phyloP scores from a whole-genome alignment of 768 basidiomycete genomes.

The Scleroderma bovista region DNA sequence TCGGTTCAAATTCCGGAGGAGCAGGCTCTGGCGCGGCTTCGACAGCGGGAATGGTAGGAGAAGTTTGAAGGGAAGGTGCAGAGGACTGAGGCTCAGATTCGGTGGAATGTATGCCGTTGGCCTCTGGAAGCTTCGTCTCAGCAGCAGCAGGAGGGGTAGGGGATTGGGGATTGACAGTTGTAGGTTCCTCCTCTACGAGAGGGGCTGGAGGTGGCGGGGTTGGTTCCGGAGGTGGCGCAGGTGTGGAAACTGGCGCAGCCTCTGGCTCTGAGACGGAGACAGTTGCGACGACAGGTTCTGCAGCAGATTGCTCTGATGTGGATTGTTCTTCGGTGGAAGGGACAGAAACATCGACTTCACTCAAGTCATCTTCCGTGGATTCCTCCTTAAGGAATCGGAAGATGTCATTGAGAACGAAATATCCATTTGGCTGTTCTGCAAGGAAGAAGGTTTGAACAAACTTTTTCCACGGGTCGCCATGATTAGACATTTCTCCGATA shows the following conservation, averaged over 20 bases:
- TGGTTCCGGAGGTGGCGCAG: constrained; percentile 28
- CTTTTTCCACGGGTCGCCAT: constrained; percentile 89
- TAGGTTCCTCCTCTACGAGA: constrained; percentile 34
- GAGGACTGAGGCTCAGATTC: constrained; percentile 31
- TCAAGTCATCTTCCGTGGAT: constrained; percentile 71
- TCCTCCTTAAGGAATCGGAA: constrained; percentile 99
- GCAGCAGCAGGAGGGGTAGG: constrained; percentile 30
- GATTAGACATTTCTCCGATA: constrained; percentile 98
- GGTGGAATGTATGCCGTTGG: constrained; percentile 35
- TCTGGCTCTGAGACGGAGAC: constrained; percentile 18
- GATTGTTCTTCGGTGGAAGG: constrained; percentile 13
- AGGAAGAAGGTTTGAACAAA: constrained; percentile 99
- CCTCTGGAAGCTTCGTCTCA: constrained; percentile 38
- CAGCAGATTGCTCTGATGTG: constrained; percentile 29
- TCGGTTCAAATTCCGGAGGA: constrained; percentile 24
- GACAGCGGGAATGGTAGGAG: constrained; percentile 21
- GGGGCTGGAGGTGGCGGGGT: constrained; percentile 23
- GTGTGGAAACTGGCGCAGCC: constrained; percentile 27
- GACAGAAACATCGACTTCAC: constrained; percentile 38
- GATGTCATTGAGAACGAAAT: constrained; percentile 99
- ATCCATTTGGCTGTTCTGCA: constrained; percentile 97
- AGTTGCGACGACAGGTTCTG: constrained; percentile 29
- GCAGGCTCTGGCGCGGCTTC: constrained; percentile 25
- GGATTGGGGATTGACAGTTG: constrained; percentile 31
- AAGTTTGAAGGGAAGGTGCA: constrained; percentile 16